A percentile compares a stretch with the other conserved stretches of the same genome.
Evolutionary conservation across 73 alveolate genomes (phyloP).

Genomic region (Blepharisma stoltei): DNA sequence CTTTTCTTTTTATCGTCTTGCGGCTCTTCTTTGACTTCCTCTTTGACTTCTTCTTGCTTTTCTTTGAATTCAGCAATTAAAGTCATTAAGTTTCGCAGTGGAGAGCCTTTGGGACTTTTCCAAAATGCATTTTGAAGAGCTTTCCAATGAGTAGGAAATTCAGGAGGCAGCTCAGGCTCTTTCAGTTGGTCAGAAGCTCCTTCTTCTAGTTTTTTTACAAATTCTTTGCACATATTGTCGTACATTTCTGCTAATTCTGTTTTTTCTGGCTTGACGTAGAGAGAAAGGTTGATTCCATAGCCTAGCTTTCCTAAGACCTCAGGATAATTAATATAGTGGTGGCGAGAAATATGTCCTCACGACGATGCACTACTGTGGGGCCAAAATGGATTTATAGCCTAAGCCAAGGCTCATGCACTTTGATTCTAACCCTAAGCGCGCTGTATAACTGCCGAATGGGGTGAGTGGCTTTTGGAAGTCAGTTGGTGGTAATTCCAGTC

Average conservation of each 20-base stretch:
- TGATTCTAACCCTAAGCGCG: no score
- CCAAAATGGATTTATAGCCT: no score
- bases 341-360: no score
- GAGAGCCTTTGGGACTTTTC: conserved; percentile 2
- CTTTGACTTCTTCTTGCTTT: conserved; percentile 15
- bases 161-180: conserved; percentile 9
- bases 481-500: no score
- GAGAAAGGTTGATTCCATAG: not conserved
- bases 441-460: no score
- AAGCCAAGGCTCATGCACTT: no score
- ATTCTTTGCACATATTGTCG: not conserved
- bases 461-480: no score
- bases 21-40: not conserved
- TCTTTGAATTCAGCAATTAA: conserved; percentile 4
- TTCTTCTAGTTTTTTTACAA: not conserved
- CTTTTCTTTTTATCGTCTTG: conserved; percentile 12
- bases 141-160: conserved; percentile 4
- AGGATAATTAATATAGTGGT: no score
- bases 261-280: not conserved
- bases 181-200: not conserved
- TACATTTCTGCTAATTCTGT: not conserved
- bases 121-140: not conserved
- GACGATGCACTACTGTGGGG: no score
- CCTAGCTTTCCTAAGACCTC: not conserved
- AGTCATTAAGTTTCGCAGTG: not conserved